Percentiles rank a stretch among this genome's conserved stretches.
Conservation (phyloP, 371 early-diverging fungal species). For the Mortierella polycephala region DNA sequence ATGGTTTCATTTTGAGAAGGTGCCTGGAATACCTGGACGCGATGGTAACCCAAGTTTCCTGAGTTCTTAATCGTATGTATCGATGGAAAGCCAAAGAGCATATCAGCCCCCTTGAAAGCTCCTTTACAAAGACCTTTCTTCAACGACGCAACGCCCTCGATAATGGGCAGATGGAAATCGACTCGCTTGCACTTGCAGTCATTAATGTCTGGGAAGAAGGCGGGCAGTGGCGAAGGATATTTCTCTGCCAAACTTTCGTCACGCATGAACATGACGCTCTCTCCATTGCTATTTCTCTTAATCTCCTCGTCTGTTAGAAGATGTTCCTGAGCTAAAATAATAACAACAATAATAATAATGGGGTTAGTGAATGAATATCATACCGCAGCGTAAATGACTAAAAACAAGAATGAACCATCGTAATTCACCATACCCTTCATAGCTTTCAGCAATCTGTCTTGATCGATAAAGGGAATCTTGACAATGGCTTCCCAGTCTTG, state of each 20-base stretch:
- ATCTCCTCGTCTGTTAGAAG: conserved; percentile 75
- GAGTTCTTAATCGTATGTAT: conserved; percentile 81
- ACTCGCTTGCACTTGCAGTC: conserved; percentile 63
- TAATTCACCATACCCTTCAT: conserved; percentile 62
- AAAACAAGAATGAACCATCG: too few species aligned
- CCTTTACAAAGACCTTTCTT: conserved; percentile 75
- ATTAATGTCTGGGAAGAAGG: conserved; percentile 70
- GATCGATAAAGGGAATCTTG: conserved; percentile 94
- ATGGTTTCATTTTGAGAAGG: conserved; percentile 88
- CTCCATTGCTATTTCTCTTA: conserved; percentile 74
- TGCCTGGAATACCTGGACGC: conserved; percentile 87
- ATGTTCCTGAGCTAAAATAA: conserved; percentile 62
- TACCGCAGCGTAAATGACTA: too few species aligned
- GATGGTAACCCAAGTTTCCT: conserved; percentile 74
- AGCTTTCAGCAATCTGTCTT: conserved; percentile 83
- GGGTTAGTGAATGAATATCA: too few species aligned
- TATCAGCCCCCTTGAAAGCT: conserved; percentile 70
- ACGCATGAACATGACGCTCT: conserved; percentile 71
- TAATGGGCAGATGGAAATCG: conserved; percentile 64
- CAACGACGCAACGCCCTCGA: conserved; percentile 64
- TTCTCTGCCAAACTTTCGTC: conserved; percentile 58
- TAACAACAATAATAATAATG: neutral
- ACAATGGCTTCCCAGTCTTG: conserved; percentile 98
- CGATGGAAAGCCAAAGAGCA: conserved; percentile 93
- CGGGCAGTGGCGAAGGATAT: conserved; percentile 78